Evolutionary conservation across 164 flowering plant genomes (phyloP).

Genomic region (Warburgia ugandensis): DNA sequence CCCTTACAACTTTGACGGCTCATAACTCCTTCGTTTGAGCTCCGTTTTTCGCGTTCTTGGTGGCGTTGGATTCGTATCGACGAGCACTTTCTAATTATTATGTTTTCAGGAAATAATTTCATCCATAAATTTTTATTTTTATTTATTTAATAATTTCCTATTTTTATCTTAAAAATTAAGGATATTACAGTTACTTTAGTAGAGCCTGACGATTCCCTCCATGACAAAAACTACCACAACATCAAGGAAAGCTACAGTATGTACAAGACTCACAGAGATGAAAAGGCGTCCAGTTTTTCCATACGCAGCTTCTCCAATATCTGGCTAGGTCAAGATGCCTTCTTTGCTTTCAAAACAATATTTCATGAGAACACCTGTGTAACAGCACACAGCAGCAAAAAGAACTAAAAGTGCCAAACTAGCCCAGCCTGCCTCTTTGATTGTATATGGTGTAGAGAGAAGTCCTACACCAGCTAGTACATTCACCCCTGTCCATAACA

Average conservation of each 20-base stretch:
- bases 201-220: too few relatives aligned
- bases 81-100: too few relatives aligned
- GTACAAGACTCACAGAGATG: conserved; percentile 46
- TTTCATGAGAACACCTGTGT: conserved; percentile 68
- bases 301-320: conserved; percentile 90
- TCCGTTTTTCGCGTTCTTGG: too few relatives aligned
- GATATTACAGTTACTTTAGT: too few relatives aligned
- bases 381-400: conserved; percentile 65
- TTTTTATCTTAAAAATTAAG: too few relatives aligned
- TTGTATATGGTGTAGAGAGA: conserved; percentile 74
- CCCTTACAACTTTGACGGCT: too few relatives aligned
- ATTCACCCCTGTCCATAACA: conserved; percentile 45
- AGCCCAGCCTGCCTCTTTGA: conserved; percentile 84
- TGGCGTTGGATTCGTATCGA: too few relatives aligned
- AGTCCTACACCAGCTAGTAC: conserved; percentile 86
- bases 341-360: conserved; percentile 70
- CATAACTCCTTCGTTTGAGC: too few relatives aligned
- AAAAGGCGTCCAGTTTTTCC: conserved; percentile 71
- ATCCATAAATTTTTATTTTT: too few relatives aligned
- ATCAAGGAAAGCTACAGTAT: neutral
- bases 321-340: conserved; percentile 63
- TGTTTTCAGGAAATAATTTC: too few relatives aligned
- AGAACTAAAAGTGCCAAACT: conserved; percentile 45
- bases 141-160: too few relatives aligned
- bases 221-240: too few relatives aligned